phyloP scores from a whole-genome alignment of 73 alveolate species.

The Tetrahymena elliotti region DNA sequence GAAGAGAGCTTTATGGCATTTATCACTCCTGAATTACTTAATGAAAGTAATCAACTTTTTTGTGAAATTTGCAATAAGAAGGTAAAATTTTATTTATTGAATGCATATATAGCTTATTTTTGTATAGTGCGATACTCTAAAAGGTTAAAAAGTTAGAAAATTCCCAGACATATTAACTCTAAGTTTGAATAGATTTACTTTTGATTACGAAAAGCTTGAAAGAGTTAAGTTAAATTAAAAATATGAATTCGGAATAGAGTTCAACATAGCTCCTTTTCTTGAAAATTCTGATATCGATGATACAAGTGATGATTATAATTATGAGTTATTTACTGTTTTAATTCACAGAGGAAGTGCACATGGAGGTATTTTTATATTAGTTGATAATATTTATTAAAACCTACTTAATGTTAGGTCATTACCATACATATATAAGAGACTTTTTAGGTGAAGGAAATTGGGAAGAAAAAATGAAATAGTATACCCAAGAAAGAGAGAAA shows the following conservation, averaged over 20 bases:
- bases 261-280: conserved; percentile 68
- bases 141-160: conserved; percentile 70
- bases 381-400: too few relatives aligned
- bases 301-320: conserved; percentile 10
- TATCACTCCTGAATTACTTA: conserved; percentile 60
- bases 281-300: conserved; percentile 68
- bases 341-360: conserved; percentile 95
- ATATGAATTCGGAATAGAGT: conserved; percentile 91
- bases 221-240: conserved; percentile 81
- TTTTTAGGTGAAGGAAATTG: conserved; percentile 90
- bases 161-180: conserved; percentile 85
- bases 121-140: conserved; percentile 48
- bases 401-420: conserved; percentile 63
- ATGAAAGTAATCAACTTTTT: conserved; percentile 63
- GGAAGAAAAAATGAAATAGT: conserved; percentile 60
- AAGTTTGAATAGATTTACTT: conserved; percentile 82
- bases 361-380: conserved; percentile 36
- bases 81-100: conserved; percentile 12
- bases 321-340: conserved; percentile 88
- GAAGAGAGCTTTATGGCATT: conserved; percentile 63
- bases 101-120: not conserved
- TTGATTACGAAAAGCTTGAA: conserved; percentile 79
- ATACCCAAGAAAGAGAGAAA: conserved; percentile 46
- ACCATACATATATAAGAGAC: conserved; percentile 92
- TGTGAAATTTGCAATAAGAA: conserved; percentile 88